Evolutionary conservation across 2,329 filamentous ascomycete species (phyloP).

Genomic region (Mycosphaerella arachidis): DNA sequence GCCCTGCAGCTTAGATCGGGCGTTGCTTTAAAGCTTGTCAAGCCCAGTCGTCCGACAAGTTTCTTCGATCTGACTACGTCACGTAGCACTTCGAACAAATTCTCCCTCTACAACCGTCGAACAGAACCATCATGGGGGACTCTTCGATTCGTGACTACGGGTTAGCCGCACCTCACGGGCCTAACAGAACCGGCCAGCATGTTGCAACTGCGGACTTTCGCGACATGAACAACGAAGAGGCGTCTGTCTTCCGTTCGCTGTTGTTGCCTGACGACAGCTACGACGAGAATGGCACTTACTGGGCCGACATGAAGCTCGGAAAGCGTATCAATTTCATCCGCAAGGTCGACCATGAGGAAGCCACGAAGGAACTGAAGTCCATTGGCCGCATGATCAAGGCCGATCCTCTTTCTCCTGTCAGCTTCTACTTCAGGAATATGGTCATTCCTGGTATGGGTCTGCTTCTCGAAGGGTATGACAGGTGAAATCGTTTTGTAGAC

Average conservation of each 20-base stretch:
- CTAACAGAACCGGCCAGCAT: constrained; percentile 43
- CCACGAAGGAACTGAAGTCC: constrained; percentile 59
- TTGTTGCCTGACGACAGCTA: constrained; percentile 87
- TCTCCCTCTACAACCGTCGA: neutral
- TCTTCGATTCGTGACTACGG: constrained; percentile 46
- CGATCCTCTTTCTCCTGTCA: constrained; percentile 77
- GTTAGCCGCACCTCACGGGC: constrained; percentile 46
- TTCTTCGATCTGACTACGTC: neutral
- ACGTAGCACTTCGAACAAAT: neutral
- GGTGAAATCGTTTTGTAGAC: neutral
- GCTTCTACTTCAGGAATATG: constrained; percentile 84
- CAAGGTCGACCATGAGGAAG: constrained; percentile 67
- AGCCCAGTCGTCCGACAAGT: neutral
- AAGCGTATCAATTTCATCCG: constrained; percentile 72
- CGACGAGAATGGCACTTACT: constrained; percentile 77
- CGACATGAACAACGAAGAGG: constrained; percentile 55
- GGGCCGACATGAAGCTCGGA: constrained; percentile 74
- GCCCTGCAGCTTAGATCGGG: neutral
- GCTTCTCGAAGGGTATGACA: constrained; percentile 69
- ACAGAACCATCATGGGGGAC: constrained; percentile 23
- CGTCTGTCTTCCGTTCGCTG: constrained; percentile 67
- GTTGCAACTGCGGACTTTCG: constrained; percentile 40
- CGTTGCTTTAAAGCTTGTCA: neutral
- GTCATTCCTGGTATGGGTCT: constrained; percentile 89
- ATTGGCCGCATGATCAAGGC: constrained; percentile 79